Evolutionary conservation across 495 filamentous ascomycete species (phyloP), one percentile per base, ranked within the genome.

Genomic region (Penicillium mononematosum): DNA sequence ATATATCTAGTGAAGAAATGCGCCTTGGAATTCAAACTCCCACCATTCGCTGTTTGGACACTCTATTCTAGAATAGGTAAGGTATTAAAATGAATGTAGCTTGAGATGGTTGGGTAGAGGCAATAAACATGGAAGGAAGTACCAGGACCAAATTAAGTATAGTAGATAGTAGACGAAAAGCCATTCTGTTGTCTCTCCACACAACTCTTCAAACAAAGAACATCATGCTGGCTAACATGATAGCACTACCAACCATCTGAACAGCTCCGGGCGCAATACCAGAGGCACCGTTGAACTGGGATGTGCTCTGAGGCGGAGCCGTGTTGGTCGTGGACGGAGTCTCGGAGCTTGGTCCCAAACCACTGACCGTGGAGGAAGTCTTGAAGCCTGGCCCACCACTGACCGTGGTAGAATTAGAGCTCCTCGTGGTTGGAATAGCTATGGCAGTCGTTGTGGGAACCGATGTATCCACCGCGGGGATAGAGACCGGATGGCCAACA

Each of bases 391-490:
- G 22, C 4, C 22, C 22, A 1, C 22, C 22, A 24, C 22, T 24
- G 22, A 24, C 22, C 22, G 22, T 24, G 44, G 44, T 45, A 45
- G 44, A 27, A 45, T 45, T 45, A 24, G 44, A 45, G 22, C 22
- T 12, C 68, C 70, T 48, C 74, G 80, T 16, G 65, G 75, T 8
- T 85, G 81, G 16, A 73, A 77, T 12, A 75, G 72, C 49, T 76
- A 74, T 11, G 74, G 72, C 43, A 78, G 74, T 38, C 55, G 58
- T 25, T 46, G 43, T 53, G 55, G 45, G 44, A 45, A 24, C 22
- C 12, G 44, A 45, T 45, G 44, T 45, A 14, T 45, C 44, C 22
- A 45, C 22, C 44, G 44, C 43, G 44, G 44, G 44, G 22, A 45
- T 45, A 45, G 44, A 45, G 24, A 45, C 12, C 44, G 44, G 44